These are phyloP conservation scores for Aspergillus sp. DNA, from an alignment of 2,329 filamentous ascomycete genomes.

Conservation along the genomic window DNA sequence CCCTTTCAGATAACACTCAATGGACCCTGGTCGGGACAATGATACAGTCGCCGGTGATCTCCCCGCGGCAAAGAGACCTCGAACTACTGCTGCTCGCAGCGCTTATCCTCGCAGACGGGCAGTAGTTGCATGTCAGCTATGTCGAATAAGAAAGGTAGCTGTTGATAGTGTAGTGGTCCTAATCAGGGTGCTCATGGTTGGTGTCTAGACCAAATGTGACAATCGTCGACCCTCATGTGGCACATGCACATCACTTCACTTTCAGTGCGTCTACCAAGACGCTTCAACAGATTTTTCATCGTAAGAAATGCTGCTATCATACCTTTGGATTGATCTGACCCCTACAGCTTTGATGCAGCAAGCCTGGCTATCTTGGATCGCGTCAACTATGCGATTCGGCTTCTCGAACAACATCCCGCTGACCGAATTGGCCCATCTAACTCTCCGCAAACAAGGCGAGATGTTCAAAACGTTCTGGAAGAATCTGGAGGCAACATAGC, in stretches of 20 bases:
- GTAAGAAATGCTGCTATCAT: neutral
- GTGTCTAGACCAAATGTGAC: constrained; percentile 6
- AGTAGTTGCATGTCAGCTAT: neutral
- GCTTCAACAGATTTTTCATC: constrained; percentile 5
- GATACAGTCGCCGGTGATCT: neutral
- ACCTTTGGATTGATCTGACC: neutral
- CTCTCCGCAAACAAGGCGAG: too few relatives aligned
- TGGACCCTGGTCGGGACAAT: neutral
- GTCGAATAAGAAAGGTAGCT: constrained; percentile 4
- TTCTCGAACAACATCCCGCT: neutral
- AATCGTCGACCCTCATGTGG: constrained; percentile 3
- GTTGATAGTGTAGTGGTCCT: too few relatives aligned
- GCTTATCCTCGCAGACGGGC: constrained; percentile 7
- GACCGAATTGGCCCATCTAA: too few relatives aligned
- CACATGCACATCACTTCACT: neutral
- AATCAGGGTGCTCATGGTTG: neutral
- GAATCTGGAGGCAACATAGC: too few relatives aligned
- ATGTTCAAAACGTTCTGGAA: too few relatives aligned
- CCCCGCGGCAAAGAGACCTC: constrained; percentile 1
- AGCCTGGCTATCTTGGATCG: neutral
- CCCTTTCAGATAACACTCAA: neutral
- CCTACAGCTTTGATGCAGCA: neutral
- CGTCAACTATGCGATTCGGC: neutral
- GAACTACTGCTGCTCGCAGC: neutral
- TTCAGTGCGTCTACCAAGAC: constrained; percentile 3